These are phyloP conservation scores for Tephrocybe sp. DNA, from an alignment of 768 basidiomycete species.

Conservation along the genomic window DNA sequence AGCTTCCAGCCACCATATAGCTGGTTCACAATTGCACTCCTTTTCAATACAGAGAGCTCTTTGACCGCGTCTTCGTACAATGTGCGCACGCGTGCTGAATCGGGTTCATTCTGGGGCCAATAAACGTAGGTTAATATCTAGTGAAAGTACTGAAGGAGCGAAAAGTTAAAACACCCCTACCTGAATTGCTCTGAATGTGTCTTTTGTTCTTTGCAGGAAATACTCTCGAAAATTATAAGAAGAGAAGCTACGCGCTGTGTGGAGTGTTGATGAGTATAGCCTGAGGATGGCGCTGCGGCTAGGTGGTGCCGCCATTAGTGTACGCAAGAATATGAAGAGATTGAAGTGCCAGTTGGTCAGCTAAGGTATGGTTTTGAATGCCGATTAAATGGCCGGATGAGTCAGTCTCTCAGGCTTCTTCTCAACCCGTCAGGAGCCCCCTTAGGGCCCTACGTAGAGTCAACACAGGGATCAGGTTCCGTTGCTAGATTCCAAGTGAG, in stretches of 20 bases:
- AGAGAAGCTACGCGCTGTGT: slow-evolving; percentile 79
- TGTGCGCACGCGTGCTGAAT: slow-evolving; percentile 53
- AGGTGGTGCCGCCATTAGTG: slow-evolving; percentile 45
- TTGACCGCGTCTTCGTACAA: slow-evolving; percentile 70
- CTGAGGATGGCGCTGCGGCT: slow-evolving; percentile 63
- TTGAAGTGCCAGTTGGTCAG: too few relatives aligned
- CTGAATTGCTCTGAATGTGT: slow-evolving; percentile 71
- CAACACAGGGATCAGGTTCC: too few relatives aligned
- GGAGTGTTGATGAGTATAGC: slow-evolving; percentile 75
- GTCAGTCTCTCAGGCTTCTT: too few relatives aligned
- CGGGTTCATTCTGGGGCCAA: slow-evolving; percentile 52
- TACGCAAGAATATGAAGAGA: too few relatives aligned
- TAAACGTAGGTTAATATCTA: too few relatives aligned
- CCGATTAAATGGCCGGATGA: too few relatives aligned
- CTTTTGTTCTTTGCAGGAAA: slow-evolving; percentile 70
- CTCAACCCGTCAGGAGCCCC: too few relatives aligned
- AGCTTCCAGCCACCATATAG: slow-evolving; percentile 86
- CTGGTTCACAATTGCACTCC: slow-evolving; percentile 85
- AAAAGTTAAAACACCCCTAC: slow-evolving; percentile 32
- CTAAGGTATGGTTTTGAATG: too few relatives aligned
- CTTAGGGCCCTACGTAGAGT: too few relatives aligned
- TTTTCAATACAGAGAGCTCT: slow-evolving; percentile 76
- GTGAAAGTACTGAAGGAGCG: too few relatives aligned
- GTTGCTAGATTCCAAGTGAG: too few relatives aligned
- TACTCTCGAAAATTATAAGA: slow-evolving; percentile 96